Base-by-base conservation (phyloP, 441 rosid species). In the Bocquillonia castaneifolia region DNA sequence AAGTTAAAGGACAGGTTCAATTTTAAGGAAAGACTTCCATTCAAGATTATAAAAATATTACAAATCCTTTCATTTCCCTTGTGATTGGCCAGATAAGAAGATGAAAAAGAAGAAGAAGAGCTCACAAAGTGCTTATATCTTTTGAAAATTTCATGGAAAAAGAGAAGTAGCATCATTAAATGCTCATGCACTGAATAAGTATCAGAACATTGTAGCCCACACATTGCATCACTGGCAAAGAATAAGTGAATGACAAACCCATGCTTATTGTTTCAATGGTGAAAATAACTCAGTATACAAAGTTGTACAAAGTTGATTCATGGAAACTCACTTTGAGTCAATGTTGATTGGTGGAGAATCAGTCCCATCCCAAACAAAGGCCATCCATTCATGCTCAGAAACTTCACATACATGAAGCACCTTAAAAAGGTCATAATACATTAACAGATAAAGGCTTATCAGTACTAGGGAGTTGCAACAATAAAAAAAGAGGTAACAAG, bases 341-440 rank as follows among this genome's bases (percentile, higher is more conserved):
- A 89, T 82, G 42, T 67, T 67, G 55, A 68, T 55, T 8, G 89
- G 86, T 28, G 92, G 88, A 71, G 86, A 76, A 84, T 93, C 99
- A 64, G 96, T 91, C 68, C 97, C 97, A 80, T 93, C 99, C 99
- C 99, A 93, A 69, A 91, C 78, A 74, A 83, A 83, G 79, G 79
- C 76, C 57, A 81, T 62, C 83, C 77, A 80, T 74, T 65, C 74
- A 44, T 83, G 68, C 52, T 85, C 72, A 64, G 73, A 54, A 71
- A 70, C 75, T 67, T 86, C 77, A 31, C 71, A 73, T n/a, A 65
- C 67, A 77, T 85, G 89, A 56, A 93, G 90, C 64, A 93, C 75
- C 97, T 93, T 37, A 59, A 73, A 45, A 47, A 26, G 55, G 65
- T 23, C 61, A 75, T 42, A 6, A 2, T 77, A 76, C 50, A 78